Base-by-base conservation (phyloP, 2,329 filamentous ascomycete species). In the Cercospora citrullina region DNA sequence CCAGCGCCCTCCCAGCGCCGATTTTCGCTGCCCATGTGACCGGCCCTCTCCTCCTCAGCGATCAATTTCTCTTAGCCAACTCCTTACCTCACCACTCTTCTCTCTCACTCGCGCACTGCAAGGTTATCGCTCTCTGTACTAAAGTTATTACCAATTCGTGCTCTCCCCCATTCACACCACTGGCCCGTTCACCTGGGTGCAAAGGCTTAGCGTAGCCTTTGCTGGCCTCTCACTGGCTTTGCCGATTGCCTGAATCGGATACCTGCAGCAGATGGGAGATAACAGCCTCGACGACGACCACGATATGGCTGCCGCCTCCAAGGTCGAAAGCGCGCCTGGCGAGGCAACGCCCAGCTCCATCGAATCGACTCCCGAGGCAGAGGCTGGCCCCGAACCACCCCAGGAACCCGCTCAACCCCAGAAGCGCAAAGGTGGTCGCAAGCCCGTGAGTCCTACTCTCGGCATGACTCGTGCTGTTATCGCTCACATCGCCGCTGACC, bases 361-460 rank as follows among this genome's bases (percentile, higher is more conserved):
- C 75, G 81, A 80, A 72, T 84, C 82, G 64, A 82, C 82, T 62
- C 83, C 83, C 53, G 83, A 84, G 75, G 80, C 78, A 67, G 82
- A 83, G 65, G 76, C 75, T 30, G 75, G 72, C 66, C 73, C 78
- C 68, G 82, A 82, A 75, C 77, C 79, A 76, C 81, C 73, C 18
- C 74, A 76, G 71, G 79, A 82, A 70, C 80, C 80, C 68, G 79
- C 81, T 71, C 82, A 82, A 77, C 78, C 77, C 61, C 93, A 94
- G 78, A 99, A 99, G 86, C 89, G 95, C 78, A 99, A 99, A 85
- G 95, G 95, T 77, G 95, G 95, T 70, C 90, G 95, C 78, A 99
- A 98, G 84, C 95, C 95, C 78, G 95, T 98, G 89, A 81, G 88
- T 86, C 73, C 68, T 71, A 14, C 16, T 14, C 70, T 75, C 26